Evolutionary conservation across 352 stramenopile species (phyloP).

Genomic region (Phytophthora kernoviae): DNA sequence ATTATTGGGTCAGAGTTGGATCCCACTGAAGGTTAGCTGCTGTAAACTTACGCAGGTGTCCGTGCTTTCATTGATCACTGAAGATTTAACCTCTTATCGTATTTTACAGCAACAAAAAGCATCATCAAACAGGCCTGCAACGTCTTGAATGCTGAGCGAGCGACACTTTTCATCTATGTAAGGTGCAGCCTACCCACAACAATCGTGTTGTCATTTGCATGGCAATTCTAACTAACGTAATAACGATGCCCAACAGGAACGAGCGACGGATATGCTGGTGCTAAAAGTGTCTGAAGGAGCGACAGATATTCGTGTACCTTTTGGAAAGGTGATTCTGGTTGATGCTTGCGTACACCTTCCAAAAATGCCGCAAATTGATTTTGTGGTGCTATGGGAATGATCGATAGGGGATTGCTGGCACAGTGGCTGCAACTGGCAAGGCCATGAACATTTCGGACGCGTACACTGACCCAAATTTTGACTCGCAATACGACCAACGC

Average conservation of each 20-base stretch:
- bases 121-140: constrained; percentile 90
- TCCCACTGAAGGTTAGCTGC: constrained; percentile 61
- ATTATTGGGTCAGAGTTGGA: constrained; percentile 83
- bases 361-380: neutral
- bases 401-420: constrained; percentile 86
- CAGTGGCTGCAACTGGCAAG: constrained; percentile 79
- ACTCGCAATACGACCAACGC: constrained; percentile 90
- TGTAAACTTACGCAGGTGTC: neutral
- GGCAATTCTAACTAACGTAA: neutral
- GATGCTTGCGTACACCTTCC: too few relatives aligned
- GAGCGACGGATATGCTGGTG: constrained; percentile 76
- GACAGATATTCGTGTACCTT: constrained; percentile 84
- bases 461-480: constrained; percentile 94
- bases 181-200: too few relatives aligned
- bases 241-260: constrained; percentile 43
- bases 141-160: constrained; percentile 88
- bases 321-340: constrained; percentile 55
- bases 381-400: neutral
- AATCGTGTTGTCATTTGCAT: too few relatives aligned
- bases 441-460: constrained; percentile 92
- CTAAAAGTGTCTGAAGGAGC: constrained; percentile 88
- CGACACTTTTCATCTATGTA: constrained; percentile 91
- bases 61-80: neutral
- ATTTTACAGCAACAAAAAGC: constrained; percentile 63
- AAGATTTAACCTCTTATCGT: neutral